Evolutionary conservation across 345 rosid genomes (phyloP), one percentile per base, ranked within the genome.

Genomic region (Rhodamnia rubescens): DNA sequence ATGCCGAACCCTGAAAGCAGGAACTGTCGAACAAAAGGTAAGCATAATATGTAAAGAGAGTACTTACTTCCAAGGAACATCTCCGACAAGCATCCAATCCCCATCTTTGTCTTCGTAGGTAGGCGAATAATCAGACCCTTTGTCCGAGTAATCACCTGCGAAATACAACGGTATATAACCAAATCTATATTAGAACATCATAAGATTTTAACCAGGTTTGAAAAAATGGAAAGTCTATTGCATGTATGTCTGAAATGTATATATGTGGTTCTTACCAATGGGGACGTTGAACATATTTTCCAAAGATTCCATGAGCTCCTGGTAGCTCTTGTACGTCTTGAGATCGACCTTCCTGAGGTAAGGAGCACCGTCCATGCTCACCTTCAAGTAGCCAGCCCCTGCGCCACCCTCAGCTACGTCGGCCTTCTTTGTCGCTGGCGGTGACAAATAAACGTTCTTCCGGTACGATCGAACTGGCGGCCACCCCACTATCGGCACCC

Each of bases 71-170:
- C 97, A 95, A 5, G 95, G 95, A 88, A 94, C 96, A 90, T 95
- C 98, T 81, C 98, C 95, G 57, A 92, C 95, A 18, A 95, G 94
- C 98, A 95, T 95, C 98, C 96, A 95, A 53, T 95, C 98, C 57
- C 96, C 94, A 87, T 95, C 98, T 90, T 92, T 95, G 84, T 95
- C 98, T 91, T 95, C 94, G 82, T 95, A 93, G 53, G 97, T 93
- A 2, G 94, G 97, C 29, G 90, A 89, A 90, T 89, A 92, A 8
- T 94, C 93, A 83, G 94, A 94, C 82, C 96, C 95, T 53, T 90
- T 89, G 83, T 92, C 93, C 13, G 90, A 89, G 81, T 91, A 93
- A 82, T 92, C 91, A 75, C 91, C 96, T 86, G 85, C 49, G 82
- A 53, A 83, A 36, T 18, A 69, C 1, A 36, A 9, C 24, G 42